A percentile compares a stretch with the other conserved stretches of the same genome.
These are phyloP conservation scores for Pythium brachiatum DNA, from an alignment of 352 stramenopile genomes.

Conservation along the genomic window DNA sequence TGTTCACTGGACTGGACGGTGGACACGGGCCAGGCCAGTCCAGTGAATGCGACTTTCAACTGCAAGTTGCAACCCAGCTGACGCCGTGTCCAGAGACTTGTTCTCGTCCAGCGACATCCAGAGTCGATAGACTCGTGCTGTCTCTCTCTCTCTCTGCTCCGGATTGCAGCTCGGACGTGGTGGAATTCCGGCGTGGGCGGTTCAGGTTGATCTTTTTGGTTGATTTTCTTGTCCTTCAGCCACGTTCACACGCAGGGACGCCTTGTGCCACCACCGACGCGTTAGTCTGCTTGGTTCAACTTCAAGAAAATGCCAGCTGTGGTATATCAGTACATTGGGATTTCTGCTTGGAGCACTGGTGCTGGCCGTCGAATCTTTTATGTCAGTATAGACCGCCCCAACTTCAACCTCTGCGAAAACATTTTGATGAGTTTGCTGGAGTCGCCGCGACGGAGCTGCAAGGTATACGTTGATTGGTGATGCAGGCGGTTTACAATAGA, in stretches of 20 bases:
- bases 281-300: neutral
- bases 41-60: neutral
- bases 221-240: neutral
- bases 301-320: neutral
- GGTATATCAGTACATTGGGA: neutral
- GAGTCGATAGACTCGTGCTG: neutral
- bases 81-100: too few relatives aligned
- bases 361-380: neutral
- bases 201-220: neutral
- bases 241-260: neutral
- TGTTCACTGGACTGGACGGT: neutral
- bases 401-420: neutral
- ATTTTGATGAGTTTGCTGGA: neutral
- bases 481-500: neutral
- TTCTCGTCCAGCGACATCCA: too few relatives aligned
- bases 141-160: neutral
- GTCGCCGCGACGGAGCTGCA: neutral
- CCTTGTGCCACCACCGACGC: neutral
- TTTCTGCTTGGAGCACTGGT: neutral
- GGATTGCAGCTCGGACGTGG: neutral
- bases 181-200: neutral
- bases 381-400: neutral
- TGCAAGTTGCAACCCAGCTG: too few relatives aligned
- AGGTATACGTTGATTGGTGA: slow-evolving; percentile 16
- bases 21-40: neutral